These are phyloP conservation scores for Coffea canephora DNA, from an alignment of 257 asterid species.

Conservation along the genomic window DNA sequence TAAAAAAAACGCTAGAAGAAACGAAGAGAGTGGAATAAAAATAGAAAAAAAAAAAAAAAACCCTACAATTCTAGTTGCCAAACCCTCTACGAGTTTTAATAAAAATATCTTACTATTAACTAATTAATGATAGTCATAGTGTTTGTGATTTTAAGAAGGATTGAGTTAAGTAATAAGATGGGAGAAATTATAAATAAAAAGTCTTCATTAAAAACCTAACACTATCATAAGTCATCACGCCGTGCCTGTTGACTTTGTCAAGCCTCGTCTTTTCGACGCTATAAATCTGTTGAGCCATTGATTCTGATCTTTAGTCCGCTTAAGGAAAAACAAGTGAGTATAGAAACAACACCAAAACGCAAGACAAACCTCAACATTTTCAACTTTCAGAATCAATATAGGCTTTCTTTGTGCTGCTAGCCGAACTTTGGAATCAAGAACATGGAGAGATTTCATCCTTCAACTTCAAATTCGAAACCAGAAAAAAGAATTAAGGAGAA, in stretches of 20 bases:
- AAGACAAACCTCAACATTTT: neutral
- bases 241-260: neutral
- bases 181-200: no score
- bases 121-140: no score
- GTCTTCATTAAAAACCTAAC: no score
- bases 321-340: neutral
- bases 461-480: constrained; percentile 26
- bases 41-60: no score
- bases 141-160: no score
- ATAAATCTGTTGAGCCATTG: neutral
- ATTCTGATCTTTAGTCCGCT: neutral
- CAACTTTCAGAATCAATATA: neutral
- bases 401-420: neutral
- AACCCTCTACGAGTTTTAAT: no score
- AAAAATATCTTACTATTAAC: no score
- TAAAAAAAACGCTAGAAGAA: no score
- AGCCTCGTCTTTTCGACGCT: neutral
- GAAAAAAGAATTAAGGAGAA: constrained; percentile 54
- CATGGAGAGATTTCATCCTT: constrained; percentile 15
- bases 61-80: no score
- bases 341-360: neutral
- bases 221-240: no score
- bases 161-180: no score
- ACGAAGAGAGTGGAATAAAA: no score
- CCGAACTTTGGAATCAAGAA: neutral